These are phyloP conservation scores for Neonothopanus nambi DNA, from an alignment of 1,284 basidiomycete genomes.

Conservation along the genomic window DNA sequence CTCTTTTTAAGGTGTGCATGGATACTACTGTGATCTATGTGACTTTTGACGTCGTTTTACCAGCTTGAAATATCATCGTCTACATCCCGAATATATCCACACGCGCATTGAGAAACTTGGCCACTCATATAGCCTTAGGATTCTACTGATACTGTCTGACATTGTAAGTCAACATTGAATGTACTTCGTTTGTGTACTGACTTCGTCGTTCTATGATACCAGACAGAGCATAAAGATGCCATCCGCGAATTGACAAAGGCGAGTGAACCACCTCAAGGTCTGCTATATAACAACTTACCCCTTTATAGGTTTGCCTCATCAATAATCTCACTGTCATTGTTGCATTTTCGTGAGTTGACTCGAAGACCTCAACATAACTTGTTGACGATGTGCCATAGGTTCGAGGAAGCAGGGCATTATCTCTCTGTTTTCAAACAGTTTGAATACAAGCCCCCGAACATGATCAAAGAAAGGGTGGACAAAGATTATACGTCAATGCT, in stretches of 20 bases:
- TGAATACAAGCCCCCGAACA: conserved; percentile 90
- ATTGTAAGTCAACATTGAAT: conserved; percentile 57
- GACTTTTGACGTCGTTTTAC: not conserved
- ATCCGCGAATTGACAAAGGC: conserved; percentile 93
- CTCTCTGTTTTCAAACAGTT: conserved; percentile 90
- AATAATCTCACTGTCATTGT: conserved; percentile 93
- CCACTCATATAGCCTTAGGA: conserved; percentile 78
- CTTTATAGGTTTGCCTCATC: conserved; percentile 72
- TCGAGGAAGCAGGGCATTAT: conserved; percentile 92
- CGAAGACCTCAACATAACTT: not conserved
- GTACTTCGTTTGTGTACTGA: conserved; percentile 14
- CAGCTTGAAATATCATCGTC: conserved; percentile 91
- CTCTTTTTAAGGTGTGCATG: conserved; percentile 79
- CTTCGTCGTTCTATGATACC: not conserved
- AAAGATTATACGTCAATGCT: conserved; percentile 86
- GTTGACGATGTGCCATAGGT: conserved; percentile 45
- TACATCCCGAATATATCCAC: conserved; percentile 98
- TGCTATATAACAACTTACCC: conserved; percentile 6
- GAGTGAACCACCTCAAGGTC: conserved; percentile 12
- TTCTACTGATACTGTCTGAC: conserved; percentile 92
- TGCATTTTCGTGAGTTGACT: conserved; percentile 80
- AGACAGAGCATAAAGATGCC: conserved; percentile 89
- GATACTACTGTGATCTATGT: not conserved
- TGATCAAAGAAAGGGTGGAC: conserved; percentile 92
- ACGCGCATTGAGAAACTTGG: conserved; percentile 86